Conservation (phyloP, 768 basidiomycete genomes). For the Hygrophoropsis aurantiaca region DNA sequence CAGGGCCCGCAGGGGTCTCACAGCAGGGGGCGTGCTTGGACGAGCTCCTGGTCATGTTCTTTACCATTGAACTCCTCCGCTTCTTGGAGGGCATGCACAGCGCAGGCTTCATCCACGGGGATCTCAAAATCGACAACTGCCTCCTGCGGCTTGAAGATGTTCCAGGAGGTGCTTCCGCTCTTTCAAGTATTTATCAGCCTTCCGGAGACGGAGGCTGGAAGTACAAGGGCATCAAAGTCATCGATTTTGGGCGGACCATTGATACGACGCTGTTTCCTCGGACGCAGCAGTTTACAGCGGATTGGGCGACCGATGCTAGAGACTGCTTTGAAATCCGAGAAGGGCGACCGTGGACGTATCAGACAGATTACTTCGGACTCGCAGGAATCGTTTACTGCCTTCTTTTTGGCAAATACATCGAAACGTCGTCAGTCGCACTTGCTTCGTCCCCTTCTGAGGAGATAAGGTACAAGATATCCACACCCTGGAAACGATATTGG, state of each 20-base stretch:
- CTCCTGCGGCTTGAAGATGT: slow-evolving; percentile 88
- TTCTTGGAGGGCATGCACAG: slow-evolving; percentile 80
- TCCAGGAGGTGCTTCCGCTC: slow-evolving; percentile 64
- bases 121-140: slow-evolving; percentile 99
- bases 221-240: slow-evolving; percentile 84
- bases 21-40: slow-evolving; percentile 84
- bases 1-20: slow-evolving; percentile 69
- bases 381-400: slow-evolving; percentile 93
- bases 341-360: slow-evolving; percentile 85
- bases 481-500: slow-evolving; percentile 94
- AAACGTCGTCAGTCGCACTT: slow-evolving; percentile 55
- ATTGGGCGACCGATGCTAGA: slow-evolving; percentile 86
- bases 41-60: slow-evolving; percentile 93
- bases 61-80: slow-evolving; percentile 85
- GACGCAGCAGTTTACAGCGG: slow-evolving; percentile 78
- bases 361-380: slow-evolving; percentile 96
- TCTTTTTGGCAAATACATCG: slow-evolving; percentile 96
- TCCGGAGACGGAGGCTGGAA: slow-evolving; percentile 83
- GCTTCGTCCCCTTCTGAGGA: slow-evolving; percentile 30
- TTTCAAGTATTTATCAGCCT: slow-evolving; percentile 77
- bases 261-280: slow-evolving; percentile 81
- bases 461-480: slow-evolving; percentile 60
- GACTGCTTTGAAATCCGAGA: slow-evolving; percentile 93
- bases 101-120: slow-evolving; percentile 91
- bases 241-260: slow-evolving; percentile 97